phyloP scores from a whole-genome alignment of 83 land plant species.

The Thuja plicata region DNA sequence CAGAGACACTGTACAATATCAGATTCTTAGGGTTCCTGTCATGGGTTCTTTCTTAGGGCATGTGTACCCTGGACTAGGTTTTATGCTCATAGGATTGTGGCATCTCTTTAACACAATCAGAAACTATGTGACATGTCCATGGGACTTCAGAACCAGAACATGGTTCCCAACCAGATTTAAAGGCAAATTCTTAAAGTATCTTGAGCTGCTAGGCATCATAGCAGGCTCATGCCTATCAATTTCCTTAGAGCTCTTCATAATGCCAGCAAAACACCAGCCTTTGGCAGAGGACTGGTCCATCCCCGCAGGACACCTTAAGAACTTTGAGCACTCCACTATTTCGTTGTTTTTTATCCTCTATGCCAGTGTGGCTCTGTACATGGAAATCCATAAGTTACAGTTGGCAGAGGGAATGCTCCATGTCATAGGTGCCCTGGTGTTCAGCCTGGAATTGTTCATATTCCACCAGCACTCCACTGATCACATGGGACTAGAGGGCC shows the following conservation, averaged over 20 bases:
- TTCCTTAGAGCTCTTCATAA: slow-evolving; percentile 75
- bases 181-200: slow-evolving; percentile 16
- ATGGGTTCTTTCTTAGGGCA: slow-evolving; percentile 87
- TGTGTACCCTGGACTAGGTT: slow-evolving; percentile 36
- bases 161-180: slow-evolving; percentile 64
- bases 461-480: slow-evolving; percentile 92
- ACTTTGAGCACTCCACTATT: slow-evolving; percentile 89
- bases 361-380: slow-evolving; percentile 39
- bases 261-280: slow-evolving; percentile 66
- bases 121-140: slow-evolving; percentile 47
- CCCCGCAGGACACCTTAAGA: slow-evolving; percentile 69
- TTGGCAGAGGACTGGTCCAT: slow-evolving; percentile 74
- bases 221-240: slow-evolving; percentile 44
- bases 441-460: slow-evolving; percentile 69
- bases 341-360: slow-evolving; percentile 65
- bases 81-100: slow-evolving; percentile 67
- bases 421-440: slow-evolving; percentile 54
- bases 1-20: too few relatives aligned
- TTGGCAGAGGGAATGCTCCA: slow-evolving; percentile 35
- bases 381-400: slow-evolving; percentile 21
- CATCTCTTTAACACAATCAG: slow-evolving; percentile 72
- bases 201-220: slow-evolving; percentile 61
- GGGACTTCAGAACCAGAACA: slow-evolving; percentile 44
- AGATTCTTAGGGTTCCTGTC: too few relatives aligned
- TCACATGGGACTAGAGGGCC: slow-evolving; percentile 92